phyloP scores from a whole-genome alignment of 2,329 filamentous ascomycete genomes.

The Corinectria fuckeliana region DNA sequence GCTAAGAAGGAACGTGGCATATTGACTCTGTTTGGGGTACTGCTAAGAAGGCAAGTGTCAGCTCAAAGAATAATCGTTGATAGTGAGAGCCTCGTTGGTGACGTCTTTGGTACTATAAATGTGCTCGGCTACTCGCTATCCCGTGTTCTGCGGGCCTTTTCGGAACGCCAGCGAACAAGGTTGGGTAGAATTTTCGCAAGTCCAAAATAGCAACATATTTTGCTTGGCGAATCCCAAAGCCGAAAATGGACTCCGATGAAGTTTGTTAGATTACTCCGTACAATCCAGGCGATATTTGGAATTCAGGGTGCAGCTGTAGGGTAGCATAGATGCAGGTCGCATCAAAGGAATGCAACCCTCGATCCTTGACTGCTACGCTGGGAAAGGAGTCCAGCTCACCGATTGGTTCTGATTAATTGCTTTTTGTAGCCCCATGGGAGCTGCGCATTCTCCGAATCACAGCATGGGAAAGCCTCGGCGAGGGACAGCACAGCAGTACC shows the following conservation, averaged over 20 bases:
- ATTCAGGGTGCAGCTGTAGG: not conserved
- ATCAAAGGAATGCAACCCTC: not conserved
- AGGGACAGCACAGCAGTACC: not conserved
- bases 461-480: not conserved
- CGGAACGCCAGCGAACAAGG: no score
- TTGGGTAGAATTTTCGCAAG: no score
- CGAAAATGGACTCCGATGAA: no score
- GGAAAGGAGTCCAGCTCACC: not conserved
- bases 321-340: not conserved
- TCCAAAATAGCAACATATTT: no score
- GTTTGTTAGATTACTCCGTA: not conserved
- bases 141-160: no score
- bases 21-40: not conserved
- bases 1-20: not conserved
- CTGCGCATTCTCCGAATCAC: conserved; percentile 1
- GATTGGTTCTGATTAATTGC: not conserved
- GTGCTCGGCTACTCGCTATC: no score
- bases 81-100: no score
- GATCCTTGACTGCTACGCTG: not conserved
- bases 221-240: no score
- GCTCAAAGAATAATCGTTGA: no score
- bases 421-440: not conserved
- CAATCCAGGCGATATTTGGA: not conserved
- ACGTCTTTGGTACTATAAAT: no score
- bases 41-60: no score